A percentile compares a stretch with the other conserved stretches of the same genome.
Conservation (phyloP, 148 eudicot species). For the Vaccinium macrocarpon region DNA sequence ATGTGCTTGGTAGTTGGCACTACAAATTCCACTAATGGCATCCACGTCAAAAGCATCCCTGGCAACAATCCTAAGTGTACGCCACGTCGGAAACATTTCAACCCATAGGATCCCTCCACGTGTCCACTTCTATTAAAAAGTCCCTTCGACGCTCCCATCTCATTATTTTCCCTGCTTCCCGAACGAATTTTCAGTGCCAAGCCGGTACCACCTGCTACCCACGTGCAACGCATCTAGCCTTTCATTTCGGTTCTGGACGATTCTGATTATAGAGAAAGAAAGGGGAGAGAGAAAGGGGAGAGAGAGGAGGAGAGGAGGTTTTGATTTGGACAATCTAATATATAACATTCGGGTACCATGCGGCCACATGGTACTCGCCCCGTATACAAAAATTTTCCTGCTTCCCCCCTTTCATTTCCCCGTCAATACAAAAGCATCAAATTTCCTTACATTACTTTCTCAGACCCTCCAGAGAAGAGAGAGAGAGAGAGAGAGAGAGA, state of each 20-base stretch:
- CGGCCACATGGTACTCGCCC: no score
- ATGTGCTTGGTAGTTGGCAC: background rate
- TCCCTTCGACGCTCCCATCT: background rate
- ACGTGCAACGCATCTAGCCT: no score
- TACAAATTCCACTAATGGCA: background rate
- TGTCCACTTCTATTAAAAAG: background rate
- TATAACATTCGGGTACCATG: no score
- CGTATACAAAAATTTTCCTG: no score
- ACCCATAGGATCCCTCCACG: background rate
- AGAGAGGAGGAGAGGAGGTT: no score
- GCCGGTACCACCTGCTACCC: no score
- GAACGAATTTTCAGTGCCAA: no score
- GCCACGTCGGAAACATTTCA: conserved; percentile 2
- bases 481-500: conserved; percentile 5
- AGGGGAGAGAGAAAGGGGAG: no score
- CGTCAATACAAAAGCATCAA: conserved; percentile 15
- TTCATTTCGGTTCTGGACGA: no score
- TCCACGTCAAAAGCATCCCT: conserved; percentile 15
- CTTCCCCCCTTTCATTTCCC: background rate
- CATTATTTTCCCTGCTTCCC: background rate
- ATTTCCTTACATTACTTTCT: background rate
- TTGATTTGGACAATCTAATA: no score
- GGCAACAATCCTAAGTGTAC: conserved; percentile 5
- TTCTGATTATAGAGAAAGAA: no score
- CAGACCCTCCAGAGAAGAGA: background rate